These are phyloP conservation scores for Nicotiana benthamiana DNA, from an alignment of 257 asterid species.

Conservation along the genomic window DNA sequence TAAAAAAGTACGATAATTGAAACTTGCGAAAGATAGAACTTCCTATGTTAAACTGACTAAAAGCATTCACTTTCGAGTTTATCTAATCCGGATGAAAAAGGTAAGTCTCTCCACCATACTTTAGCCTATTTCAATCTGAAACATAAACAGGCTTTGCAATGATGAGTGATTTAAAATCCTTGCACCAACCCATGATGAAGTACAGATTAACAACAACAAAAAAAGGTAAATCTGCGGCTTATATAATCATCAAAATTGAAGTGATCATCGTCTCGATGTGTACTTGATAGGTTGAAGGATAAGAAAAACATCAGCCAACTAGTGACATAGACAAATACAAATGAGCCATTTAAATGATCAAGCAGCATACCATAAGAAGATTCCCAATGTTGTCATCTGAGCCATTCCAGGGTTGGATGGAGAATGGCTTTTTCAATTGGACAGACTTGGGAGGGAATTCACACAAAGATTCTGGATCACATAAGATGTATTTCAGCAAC, in stretches of 20 bases:
- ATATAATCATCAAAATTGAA: neutral
- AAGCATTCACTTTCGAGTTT: neutral
- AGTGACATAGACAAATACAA: neutral
- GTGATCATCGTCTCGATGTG: neutral
- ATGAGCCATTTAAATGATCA: neutral
- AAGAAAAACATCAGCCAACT: neutral
- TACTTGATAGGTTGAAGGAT: neutral
- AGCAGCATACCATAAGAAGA: conserved; percentile 69
- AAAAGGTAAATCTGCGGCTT: neutral
- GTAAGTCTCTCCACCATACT: neutral
- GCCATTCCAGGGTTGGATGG: conserved; percentile 78
- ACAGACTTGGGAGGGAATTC: conserved; percentile 88
- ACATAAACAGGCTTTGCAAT: neutral
- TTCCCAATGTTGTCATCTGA: conserved; percentile 94
- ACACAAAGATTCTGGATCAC: conserved; percentile 65
- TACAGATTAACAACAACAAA: neutral
- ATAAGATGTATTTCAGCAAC: conserved; percentile 3
- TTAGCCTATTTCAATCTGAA: neutral
- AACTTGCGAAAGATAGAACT: neutral
- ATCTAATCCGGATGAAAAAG: neutral
- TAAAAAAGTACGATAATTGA: neutral
- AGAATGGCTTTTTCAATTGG: conserved; percentile 69
- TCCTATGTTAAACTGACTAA: neutral
- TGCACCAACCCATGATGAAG: neutral
- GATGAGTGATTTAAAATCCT: neutral